Evolutionary conservation across 768 basidiomycete species (phyloP).

Genomic region (Phaffia tasmanica): DNA sequence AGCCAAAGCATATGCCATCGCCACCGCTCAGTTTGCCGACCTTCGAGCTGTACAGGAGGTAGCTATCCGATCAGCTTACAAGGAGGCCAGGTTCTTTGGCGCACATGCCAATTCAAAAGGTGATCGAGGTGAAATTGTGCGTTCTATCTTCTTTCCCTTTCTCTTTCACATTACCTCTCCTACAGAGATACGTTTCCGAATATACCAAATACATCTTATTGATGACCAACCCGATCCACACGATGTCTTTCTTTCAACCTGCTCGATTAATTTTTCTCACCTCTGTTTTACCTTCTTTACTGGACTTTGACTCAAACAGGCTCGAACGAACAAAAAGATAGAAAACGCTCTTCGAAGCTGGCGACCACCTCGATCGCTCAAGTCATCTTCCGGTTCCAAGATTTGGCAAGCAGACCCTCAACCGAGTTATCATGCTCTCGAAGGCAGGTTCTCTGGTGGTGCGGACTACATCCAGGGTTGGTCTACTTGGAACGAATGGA

Average conservation of each 20-base stretch:
- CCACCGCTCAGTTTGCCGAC: constrained; percentile 75
- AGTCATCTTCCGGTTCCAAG: neutral
- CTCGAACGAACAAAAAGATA: constrained; percentile 9
- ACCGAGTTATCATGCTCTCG: constrained; percentile 7
- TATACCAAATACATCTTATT: neutral
- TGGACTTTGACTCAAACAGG: neutral
- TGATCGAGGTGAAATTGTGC: constrained; percentile 39
- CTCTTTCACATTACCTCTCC: neutral
- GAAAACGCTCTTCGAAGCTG: constrained; percentile 21
- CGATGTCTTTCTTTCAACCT: neutral
- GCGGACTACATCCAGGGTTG: constrained; percentile 17
- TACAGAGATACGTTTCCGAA: neutral
- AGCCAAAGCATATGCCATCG: constrained; percentile 64
- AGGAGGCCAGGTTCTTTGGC: constrained; percentile 70
- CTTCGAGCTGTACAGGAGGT: constrained; percentile 76
- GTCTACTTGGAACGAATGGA: constrained; percentile 12
- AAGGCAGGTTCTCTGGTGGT: constrained; percentile 18
- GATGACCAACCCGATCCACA: neutral
- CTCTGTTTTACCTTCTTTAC: neutral
- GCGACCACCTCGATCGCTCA: neutral
- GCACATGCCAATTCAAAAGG: constrained; percentile 46
- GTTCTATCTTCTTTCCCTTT: neutral
- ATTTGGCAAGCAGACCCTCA: constrained; percentile 6
- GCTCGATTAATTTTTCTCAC: neutral
- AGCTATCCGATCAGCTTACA: constrained; percentile 58